Conservation (phyloP, 805 yeast species). For the Zygotorulaspora chibaensis region DNA sequence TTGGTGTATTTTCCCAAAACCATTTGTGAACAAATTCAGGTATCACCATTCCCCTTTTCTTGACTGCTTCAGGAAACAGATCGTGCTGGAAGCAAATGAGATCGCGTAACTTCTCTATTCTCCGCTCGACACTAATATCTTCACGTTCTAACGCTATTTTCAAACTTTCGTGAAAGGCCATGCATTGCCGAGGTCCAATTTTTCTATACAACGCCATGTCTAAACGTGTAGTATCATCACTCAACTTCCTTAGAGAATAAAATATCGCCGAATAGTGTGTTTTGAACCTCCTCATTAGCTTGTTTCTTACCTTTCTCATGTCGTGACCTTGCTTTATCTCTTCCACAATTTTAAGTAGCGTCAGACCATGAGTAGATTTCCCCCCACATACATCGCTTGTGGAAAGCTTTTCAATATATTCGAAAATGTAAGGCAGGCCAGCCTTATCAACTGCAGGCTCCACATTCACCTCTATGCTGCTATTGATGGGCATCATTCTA, state of each 20-base stretch:
- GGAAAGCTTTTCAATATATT: conserved; percentile 1
- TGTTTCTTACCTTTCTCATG: conserved; percentile 16
- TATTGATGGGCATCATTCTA: not conserved
- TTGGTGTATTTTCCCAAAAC: conserved; percentile 23
- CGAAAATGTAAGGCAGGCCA: not conserved
- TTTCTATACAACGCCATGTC: conserved; percentile 15
- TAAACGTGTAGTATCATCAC: conserved; percentile 6
- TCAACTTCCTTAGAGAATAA: conserved; percentile 2
- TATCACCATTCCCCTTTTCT: conserved; percentile 13
- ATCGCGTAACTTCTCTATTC: conserved; percentile 16
- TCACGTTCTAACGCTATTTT: conserved; percentile 2
- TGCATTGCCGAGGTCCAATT: conserved; percentile 14
- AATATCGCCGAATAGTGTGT: conserved; percentile 7
- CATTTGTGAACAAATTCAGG: conserved; percentile 27
- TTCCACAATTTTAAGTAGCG: conserved; percentile 6
- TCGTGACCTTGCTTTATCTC: conserved; percentile 7
- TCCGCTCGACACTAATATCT: conserved; percentile 5
- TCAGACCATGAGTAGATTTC: conserved; percentile 4
- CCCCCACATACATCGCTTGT: conserved; percentile 2
- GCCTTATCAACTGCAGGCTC: not conserved
- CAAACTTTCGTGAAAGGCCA: conserved; percentile 10
- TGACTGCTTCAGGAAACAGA: conserved; percentile 14
- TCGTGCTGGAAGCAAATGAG: conserved; percentile 21
- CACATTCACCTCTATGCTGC: not conserved
- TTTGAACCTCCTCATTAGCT: conserved; percentile 11